phyloP scores from a whole-genome alignment of 208 protist species.

The Trypanosoma cruzi region DNA sequence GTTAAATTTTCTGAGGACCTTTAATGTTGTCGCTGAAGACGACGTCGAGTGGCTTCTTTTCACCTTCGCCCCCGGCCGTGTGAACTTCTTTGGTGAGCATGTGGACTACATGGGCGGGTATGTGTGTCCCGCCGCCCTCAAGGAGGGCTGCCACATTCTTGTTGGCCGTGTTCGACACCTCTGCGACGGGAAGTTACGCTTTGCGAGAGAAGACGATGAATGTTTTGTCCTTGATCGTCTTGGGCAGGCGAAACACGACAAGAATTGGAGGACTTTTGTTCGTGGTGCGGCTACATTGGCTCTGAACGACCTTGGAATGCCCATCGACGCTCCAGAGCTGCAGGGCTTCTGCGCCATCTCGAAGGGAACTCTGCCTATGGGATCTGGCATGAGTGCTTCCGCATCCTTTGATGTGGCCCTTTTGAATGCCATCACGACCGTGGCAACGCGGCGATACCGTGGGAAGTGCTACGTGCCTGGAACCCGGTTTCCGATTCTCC shows the following conservation, averaged over 20 bases:
- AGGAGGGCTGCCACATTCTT: slow-evolving; percentile 61
- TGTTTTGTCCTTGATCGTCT: slow-evolving; percentile 40
- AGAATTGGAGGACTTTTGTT: slow-evolving; percentile 56
- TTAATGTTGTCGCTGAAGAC: slow-evolving; percentile 31
- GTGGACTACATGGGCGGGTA: slow-evolving; percentile 82
- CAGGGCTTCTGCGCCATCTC: slow-evolving; percentile 58
- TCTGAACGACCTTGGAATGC: slow-evolving; percentile 41
- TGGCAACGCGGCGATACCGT: slow-evolving; percentile 31
- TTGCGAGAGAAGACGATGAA: slow-evolving; percentile 38
- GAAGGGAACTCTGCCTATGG: slow-evolving; percentile 65
- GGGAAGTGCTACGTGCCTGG: slow-evolving; percentile 7
- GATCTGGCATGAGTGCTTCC: slow-evolving; percentile 75
- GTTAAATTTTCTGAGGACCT: slow-evolving; percentile 58
- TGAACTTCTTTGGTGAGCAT: slow-evolving; percentile 90
- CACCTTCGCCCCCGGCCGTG: slow-evolving; percentile 66
- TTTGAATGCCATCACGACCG: slow-evolving; percentile 41
- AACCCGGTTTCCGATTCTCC: slow-evolving; percentile 33
- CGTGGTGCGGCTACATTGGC: slow-evolving; percentile 43
- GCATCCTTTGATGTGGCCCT: slow-evolving; percentile 64
- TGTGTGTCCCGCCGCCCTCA: slow-evolving; percentile 56
- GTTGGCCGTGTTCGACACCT: slow-evolving; percentile 39
- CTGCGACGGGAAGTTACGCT: slow-evolving; percentile 48
- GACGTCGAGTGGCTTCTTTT: slow-evolving; percentile 62
- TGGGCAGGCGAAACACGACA: slow-evolving; percentile 34
- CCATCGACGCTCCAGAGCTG: slow-evolving; percentile 38